These are phyloP conservation scores for Xylaria curta DNA, from an alignment of 495 filamentous ascomycete species.

Conservation along the genomic window DNA sequence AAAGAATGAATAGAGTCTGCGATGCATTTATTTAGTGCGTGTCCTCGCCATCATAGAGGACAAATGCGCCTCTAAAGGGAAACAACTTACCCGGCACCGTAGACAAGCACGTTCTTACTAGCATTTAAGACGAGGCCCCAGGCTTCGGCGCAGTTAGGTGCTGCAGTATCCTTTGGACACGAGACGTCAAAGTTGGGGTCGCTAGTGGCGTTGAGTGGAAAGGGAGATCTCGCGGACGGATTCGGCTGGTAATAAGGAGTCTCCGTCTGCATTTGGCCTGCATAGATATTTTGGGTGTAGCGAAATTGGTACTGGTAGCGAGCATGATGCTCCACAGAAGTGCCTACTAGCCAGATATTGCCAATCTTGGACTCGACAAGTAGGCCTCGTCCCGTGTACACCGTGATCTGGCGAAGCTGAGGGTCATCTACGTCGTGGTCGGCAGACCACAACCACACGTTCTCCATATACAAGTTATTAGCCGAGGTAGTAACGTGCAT, in stretches of 20 bases:
- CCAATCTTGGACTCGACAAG: slow-evolving; percentile 62
- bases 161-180: slow-evolving; percentile 34
- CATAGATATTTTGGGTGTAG: slow-evolving; percentile 67
- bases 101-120: slow-evolving; percentile 62
- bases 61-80: background rate
- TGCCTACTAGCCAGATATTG: slow-evolving; percentile 63
- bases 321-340: slow-evolving; percentile 70
- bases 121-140: slow-evolving; percentile 62
- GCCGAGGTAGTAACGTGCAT: slow-evolving; percentile 69
- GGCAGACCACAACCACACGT: slow-evolving; percentile 72
- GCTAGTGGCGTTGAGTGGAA: slow-evolving; percentile 62
- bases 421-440: slow-evolving; percentile 76
- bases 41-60: background rate
- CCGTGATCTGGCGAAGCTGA: slow-evolving; percentile 64
- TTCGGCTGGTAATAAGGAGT: slow-evolving; percentile 73
- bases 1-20: slow-evolving; percentile 62
- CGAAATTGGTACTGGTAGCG: slow-evolving; percentile 82
- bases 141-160: slow-evolving; percentile 51
- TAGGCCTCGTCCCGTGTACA: slow-evolving; percentile 74
- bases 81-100: slow-evolving; percentile 63
- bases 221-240: slow-evolving; percentile 72
- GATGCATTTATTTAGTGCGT: slow-evolving; percentile 40
- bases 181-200: slow-evolving; percentile 72
- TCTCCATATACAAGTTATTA: slow-evolving; percentile 66
- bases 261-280: slow-evolving; percentile 81